Evolutionary conservation across 768 basidiomycete genomes (phyloP).

Genomic region (Termitomyces sp.): DNA sequence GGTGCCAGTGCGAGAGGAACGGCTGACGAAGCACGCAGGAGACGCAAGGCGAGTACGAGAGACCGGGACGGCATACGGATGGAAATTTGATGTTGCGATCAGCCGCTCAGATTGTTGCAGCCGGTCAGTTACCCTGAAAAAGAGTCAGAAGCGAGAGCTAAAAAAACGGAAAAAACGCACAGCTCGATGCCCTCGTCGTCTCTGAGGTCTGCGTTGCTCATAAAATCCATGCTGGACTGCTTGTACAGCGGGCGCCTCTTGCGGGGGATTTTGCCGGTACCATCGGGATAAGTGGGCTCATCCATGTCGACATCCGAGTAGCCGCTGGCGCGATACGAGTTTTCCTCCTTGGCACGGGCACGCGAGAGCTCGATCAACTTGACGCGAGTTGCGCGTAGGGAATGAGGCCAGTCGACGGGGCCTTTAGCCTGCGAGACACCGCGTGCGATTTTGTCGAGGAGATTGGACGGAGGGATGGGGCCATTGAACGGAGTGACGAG

Average conservation of each 20-base stretch:
- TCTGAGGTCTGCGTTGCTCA: conserved; percentile 50
- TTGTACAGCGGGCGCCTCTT: conserved; percentile 62
- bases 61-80: conserved; percentile 51
- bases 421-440: conserved; percentile 75
- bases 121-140: conserved; percentile 56
- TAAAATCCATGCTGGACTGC: conserved; percentile 87
- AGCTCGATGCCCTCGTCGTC: conserved; percentile 55
- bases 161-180: conserved; percentile 36
- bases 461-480: conserved; percentile 77
- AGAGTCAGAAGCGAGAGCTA: conserved; percentile 9
- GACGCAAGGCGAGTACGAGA: conserved; percentile 40
- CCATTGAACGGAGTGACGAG: conserved; percentile 88
- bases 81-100: conserved; percentile 47
- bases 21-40: conserved; percentile 32
- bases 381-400: conserved; percentile 74
- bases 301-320: conserved; percentile 36
- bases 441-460: conserved; percentile 83
- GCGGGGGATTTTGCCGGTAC: conserved; percentile 20
- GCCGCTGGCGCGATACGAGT: conserved; percentile 45
- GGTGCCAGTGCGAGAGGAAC: conserved; percentile 44
- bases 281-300: conserved; percentile 25
- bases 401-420: conserved; percentile 78
- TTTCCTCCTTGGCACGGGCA: conserved; percentile 53
- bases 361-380: conserved; percentile 82
- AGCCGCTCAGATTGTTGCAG: conserved; percentile 62